Conservation (phyloP, 2,329 filamentous ascomycete genomes). For the Aspergillus jensenii region DNA sequence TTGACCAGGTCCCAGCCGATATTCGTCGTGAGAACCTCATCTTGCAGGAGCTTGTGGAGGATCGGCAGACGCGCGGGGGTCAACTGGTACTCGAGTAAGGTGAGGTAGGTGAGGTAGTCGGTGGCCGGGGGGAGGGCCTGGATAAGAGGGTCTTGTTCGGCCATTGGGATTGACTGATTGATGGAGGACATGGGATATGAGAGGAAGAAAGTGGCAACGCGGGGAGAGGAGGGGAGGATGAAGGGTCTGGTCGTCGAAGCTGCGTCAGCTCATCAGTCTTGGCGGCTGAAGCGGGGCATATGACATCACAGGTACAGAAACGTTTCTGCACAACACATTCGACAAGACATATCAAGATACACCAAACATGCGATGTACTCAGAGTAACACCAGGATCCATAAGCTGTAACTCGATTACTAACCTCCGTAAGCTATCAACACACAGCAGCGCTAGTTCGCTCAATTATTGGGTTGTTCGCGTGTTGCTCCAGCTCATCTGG, state of each 20-base stretch:
- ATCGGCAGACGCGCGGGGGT: conserved; percentile 57
- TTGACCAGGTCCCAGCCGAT: conserved; percentile 68
- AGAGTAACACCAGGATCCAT: no score
- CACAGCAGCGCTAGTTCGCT: no score
- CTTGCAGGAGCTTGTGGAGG: conserved; percentile 60
- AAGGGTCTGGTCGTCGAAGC: not conserved
- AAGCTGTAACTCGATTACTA: no score
- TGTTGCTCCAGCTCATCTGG: no score
- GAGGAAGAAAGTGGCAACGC: not conserved
- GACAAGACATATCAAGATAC: no score
- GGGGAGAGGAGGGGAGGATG: not conserved
- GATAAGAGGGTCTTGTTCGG: conserved; percentile 51
- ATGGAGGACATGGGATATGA: conserved; percentile 2
- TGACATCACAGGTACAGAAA: conserved; percentile 1
- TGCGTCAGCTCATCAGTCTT: not conserved
- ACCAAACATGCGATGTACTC: no score
- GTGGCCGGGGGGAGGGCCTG: conserved; percentile 61
- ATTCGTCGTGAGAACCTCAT: conserved; percentile 60
- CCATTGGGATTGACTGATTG: conserved; percentile 19
- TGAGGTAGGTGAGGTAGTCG: conserved; percentile 67
- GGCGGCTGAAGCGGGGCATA: not conserved
- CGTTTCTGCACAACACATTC: no score
- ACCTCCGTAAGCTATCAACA: no score
- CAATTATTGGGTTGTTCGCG: no score
- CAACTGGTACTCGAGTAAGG: conserved; percentile 64